Evolutionary conservation across 305 asterid species (phyloP).

Genomic region (Rubia occidens): DNA sequence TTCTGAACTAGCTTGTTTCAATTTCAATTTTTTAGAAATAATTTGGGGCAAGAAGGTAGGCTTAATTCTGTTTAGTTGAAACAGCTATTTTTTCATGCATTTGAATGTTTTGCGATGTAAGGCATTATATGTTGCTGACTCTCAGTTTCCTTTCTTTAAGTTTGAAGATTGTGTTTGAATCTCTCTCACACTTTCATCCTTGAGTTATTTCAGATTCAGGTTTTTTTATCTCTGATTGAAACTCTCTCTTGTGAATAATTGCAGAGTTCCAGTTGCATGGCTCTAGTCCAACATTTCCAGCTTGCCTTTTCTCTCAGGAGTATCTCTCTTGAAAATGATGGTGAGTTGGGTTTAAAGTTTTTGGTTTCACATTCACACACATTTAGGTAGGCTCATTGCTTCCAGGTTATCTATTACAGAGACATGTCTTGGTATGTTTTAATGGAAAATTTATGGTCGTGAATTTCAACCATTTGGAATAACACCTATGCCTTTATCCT

Average conservation of each 20-base stretch:
- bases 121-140: background rate
- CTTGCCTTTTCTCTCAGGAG: constrained; percentile 41
- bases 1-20: background rate
- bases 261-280: constrained; percentile 40
- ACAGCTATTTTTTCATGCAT: background rate
- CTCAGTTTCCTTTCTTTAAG: background rate
- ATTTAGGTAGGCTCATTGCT: background rate
- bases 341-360: constrained; percentile 23
- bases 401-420: background rate
- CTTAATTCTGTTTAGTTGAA: background rate
- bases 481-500: background rate
- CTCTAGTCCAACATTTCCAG: constrained; percentile 42
- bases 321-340: constrained; percentile 33
- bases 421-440: background rate
- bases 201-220: background rate
- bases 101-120: background rate
- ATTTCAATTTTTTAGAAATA: background rate
- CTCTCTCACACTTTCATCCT: background rate
- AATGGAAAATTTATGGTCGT: background rate
- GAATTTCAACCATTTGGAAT: background rate
- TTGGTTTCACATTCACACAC: background rate
- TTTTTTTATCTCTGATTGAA: constrained; percentile 7
- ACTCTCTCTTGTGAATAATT: constrained; percentile 6
- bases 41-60: background rate
- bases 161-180: background rate